Percentiles rank a stretch among this genome's conserved stretches.
These are phyloP conservation scores for Thelonectria rubi DNA, from an alignment of 2,329 filamentous ascomycete genomes.

Conservation along the genomic window DNA sequence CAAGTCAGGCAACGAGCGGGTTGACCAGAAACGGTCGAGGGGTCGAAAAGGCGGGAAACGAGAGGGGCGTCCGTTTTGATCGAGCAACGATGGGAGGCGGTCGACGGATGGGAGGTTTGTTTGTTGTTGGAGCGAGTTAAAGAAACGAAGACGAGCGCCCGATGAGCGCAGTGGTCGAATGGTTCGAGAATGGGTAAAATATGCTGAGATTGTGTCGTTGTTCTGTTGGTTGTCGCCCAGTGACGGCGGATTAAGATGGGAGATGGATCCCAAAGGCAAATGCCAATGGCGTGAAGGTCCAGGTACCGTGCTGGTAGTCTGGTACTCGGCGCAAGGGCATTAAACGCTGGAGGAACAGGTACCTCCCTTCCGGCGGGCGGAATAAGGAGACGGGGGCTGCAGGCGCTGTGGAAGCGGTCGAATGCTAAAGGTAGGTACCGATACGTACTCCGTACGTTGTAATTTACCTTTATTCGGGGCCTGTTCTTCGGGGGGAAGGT, in stretches of 20 bases:
- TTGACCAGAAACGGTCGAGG: slow-evolving; percentile 9
- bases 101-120: background rate
- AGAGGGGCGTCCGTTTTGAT: slow-evolving; percentile 30
- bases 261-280: slow-evolving; percentile 17
- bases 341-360: slow-evolving; percentile 2
- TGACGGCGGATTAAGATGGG: slow-evolving; percentile 19
- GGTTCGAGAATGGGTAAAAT: slow-evolving; percentile 12
- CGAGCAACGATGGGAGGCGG: background rate
- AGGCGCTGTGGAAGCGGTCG: slow-evolving; percentile 2
- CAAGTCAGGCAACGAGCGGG: slow-evolving; percentile 4
- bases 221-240: slow-evolving; percentile 19
- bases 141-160: background rate
- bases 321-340: slow-evolving; percentile 2
- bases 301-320: slow-evolving; percentile 2
- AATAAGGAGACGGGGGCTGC: slow-evolving; percentile 12
- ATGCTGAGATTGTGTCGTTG: slow-evolving; percentile 18
- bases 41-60: slow-evolving; percentile 14
- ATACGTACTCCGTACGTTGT: background rate
- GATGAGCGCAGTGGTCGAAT: background rate
- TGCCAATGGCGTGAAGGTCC: slow-evolving; percentile 15
- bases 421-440: background rate
- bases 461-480: background rate
- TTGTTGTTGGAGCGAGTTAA: background rate
- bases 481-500: background rate
- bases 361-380: slow-evolving; percentile 7